Evolutionary conservation across 2,329 filamentous ascomycete species (phyloP).

Genomic region (Curvularia verruculosa): DNA sequence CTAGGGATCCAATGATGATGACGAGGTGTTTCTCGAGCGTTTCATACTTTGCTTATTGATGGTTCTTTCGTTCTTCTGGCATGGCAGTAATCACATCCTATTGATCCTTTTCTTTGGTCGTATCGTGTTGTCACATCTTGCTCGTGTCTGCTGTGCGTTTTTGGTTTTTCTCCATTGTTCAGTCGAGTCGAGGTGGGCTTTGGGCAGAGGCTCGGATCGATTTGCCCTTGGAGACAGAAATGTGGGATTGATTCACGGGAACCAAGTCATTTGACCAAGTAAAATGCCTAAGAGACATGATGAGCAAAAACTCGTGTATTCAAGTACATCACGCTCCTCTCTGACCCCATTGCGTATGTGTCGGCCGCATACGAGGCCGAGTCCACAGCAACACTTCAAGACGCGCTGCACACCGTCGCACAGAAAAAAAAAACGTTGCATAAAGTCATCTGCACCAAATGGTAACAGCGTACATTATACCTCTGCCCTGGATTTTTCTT

Average conservation of each 20-base stretch:
- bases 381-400: neutral
- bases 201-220: no score
- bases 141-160: neutral
- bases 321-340: neutral
- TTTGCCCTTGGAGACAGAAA: neutral
- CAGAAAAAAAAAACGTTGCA: neutral
- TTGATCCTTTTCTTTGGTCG: neutral
- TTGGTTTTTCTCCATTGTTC: neutral
- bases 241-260: neutral
- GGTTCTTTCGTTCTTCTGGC: neutral
- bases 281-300: neutral
- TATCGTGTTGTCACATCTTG: neutral
- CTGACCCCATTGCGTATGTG: neutral
- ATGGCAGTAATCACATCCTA: neutral
- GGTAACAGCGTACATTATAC: neutral
- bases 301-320: neutral
- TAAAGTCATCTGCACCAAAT: neutral
- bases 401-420: neutral
- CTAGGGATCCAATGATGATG: neutral
- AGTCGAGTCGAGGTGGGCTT: neutral
- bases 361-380: neutral
- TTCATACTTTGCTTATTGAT: neutral
- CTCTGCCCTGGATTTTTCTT: neutral
- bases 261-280: neutral
- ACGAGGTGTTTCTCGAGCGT: neutral